These are phyloP conservation scores for Senecio squalidus DNA, from an alignment of 140 eudicot species.

Conservation along the genomic window DNA sequence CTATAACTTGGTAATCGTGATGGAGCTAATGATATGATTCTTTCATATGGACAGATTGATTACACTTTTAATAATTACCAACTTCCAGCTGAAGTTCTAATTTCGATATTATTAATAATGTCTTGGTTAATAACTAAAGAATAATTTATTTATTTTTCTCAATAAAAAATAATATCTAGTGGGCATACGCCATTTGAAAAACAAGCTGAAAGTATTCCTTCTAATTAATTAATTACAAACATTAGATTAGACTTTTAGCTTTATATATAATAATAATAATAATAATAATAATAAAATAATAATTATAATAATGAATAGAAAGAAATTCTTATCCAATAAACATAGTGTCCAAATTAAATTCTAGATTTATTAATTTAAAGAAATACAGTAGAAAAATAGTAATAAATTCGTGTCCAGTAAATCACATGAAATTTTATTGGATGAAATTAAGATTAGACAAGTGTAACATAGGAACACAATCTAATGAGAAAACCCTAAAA, in stretches of 20 bases:
- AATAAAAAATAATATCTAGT: background rate
- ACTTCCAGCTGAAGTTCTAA: slow-evolving; percentile 4
- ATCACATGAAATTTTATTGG: slow-evolving; percentile 1
- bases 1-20: slow-evolving; percentile 20
- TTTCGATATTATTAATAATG: slow-evolving; percentile 11
- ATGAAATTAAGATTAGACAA: background rate
- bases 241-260: too few relatives aligned
- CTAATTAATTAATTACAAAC: too few relatives aligned
- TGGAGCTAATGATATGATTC: slow-evolving; percentile 32
- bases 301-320: background rate
- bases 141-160: background rate
- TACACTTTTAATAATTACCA: slow-evolving; percentile 3
- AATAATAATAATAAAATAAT: slow-evolving; percentile 4
- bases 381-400: slow-evolving; percentile 9
- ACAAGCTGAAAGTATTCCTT: slow-evolving; percentile 11
- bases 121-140: slow-evolving; percentile 30
- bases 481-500: slow-evolving; percentile 24
- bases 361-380: background rate
- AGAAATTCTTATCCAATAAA: slow-evolving; percentile 13
- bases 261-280: too few relatives aligned
- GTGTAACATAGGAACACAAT: slow-evolving; percentile 3
- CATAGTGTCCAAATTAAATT: slow-evolving; percentile 11
- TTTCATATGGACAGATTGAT: slow-evolving; percentile 14
- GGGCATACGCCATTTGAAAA: slow-evolving; percentile 17
- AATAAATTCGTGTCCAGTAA: slow-evolving; percentile 11